Evolutionary conservation across 371 early-diverging fungal species (phyloP).

Genomic region (Coemansia sp.): DNA sequence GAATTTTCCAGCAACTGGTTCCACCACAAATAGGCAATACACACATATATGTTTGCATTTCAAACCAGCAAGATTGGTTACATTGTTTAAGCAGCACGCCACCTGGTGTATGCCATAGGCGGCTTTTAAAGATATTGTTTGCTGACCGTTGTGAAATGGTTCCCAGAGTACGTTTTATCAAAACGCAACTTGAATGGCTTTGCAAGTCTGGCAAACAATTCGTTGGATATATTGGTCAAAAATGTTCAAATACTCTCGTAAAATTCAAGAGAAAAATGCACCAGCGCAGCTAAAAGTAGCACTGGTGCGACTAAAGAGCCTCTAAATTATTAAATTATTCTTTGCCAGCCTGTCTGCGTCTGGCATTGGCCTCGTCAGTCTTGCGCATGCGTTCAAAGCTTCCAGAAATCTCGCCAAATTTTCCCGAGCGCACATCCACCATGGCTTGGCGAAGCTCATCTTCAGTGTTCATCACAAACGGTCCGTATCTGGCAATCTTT

Average conservation of each 20-base stretch:
- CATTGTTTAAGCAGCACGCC: too few species aligned
- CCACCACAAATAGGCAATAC: neutral
- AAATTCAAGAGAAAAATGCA: too few species aligned
- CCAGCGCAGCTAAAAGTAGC: too few species aligned
- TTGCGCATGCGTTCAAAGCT: slow-evolving; percentile 45
- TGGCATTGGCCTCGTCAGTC: slow-evolving; percentile 42
- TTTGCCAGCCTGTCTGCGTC: slow-evolving; percentile 33
- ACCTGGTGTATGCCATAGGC: too few species aligned
- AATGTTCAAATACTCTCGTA: too few species aligned
- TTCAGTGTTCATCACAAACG: slow-evolving; percentile 63
- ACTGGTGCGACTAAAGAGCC: neutral
- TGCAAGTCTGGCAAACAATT: too few species aligned
- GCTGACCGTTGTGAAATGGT: too few species aligned
- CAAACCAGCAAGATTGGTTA: neutral
- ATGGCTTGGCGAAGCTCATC: slow-evolving; percentile 59
- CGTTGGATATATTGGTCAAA: too few species aligned
- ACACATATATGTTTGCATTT: neutral
- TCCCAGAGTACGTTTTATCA: too few species aligned
- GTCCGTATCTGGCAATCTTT: slow-evolving; percentile 56
- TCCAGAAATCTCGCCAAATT: slow-evolving; percentile 49
- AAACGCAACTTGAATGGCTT: too few species aligned
- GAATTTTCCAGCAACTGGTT: neutral
- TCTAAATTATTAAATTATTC: slow-evolving; percentile 1
- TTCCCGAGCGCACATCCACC: slow-evolving; percentile 51
- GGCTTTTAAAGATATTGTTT: too few species aligned